These are phyloP conservation scores for Aspergillus biplanus DNA, from an alignment of 495 filamentous ascomycete species.

Conservation along the genomic window DNA sequence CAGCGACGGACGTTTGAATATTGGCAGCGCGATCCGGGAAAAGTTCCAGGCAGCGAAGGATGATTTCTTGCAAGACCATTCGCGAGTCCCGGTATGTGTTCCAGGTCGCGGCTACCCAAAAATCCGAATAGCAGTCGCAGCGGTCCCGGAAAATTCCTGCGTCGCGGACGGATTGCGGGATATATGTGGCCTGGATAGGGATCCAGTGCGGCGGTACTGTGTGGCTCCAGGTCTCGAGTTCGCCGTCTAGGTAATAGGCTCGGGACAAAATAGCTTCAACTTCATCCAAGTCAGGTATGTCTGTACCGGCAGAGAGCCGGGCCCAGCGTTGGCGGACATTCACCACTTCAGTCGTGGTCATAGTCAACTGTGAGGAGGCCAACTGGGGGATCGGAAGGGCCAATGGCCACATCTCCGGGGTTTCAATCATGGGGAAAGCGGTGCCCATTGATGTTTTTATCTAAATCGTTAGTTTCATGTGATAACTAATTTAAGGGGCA, in stretches of 20 bases:
- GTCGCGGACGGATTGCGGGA: slow-evolving; percentile 38
- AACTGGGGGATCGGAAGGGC: slow-evolving; percentile 19
- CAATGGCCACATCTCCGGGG: slow-evolving; percentile 35
- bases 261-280: slow-evolving; percentile 26
- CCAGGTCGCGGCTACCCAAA: slow-evolving; percentile 65
- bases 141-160: slow-evolving; percentile 51
- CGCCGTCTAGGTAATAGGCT: slow-evolving; percentile 34
- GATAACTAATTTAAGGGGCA: not conserved
- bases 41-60: slow-evolving; percentile 40
- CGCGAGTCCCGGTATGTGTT: slow-evolving; percentile 65
- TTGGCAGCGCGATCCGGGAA: slow-evolving; percentile 21
- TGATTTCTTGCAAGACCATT: slow-evolving; percentile 57
- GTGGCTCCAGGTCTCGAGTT: slow-evolving; percentile 34
- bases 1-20: slow-evolving; percentile 24
- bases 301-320: slow-evolving; percentile 5
- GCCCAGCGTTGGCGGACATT: slow-evolving; percentile 37
- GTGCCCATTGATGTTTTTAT: slow-evolving; percentile 33
- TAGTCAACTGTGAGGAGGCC: slow-evolving; percentile 31
- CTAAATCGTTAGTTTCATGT: slow-evolving; percentile 21
- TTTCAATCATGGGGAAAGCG: slow-evolving; percentile 31
- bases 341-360: slow-evolving; percentile 30
- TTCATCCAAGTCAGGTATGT: slow-evolving; percentile 16
- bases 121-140: slow-evolving; percentile 62
- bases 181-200: slow-evolving; percentile 33
- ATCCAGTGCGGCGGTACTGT: slow-evolving; percentile 37